phyloP scores from a whole-genome alignment of 352 stramenopile species.

The Phytophthora constricta region DNA sequence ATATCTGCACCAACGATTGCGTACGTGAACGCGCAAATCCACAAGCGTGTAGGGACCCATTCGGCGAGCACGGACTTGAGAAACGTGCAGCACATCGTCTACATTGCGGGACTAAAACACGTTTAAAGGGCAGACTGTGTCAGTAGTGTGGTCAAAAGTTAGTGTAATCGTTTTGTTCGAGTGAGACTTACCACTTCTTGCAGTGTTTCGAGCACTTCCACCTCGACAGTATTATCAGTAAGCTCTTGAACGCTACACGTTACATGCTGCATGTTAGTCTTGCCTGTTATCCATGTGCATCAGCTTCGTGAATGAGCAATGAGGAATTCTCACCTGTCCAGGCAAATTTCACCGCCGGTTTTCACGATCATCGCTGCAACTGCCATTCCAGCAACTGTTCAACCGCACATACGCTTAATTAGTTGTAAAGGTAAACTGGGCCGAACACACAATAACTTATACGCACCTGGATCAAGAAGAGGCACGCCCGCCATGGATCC shows the following conservation, averaged over 20 bases:
- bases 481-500: conserved; percentile 74
- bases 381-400: conserved; percentile 75
- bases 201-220: conserved; percentile 77
- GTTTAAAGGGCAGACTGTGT: not conserved
- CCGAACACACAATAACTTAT: not conserved
- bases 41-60: conserved; percentile 91
- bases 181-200: conserved; percentile 63
- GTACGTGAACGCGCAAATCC: conserved; percentile 84
- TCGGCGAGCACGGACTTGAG: conserved; percentile 79
- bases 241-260: conserved; percentile 73
- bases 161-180: not conserved
- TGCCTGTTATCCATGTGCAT: not conserved
- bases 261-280: not conserved
- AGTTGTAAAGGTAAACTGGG: too few relatives aligned
- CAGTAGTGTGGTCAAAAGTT: not conserved
- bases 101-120: conserved; percentile 70
- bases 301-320: not conserved
- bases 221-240: conserved; percentile 86
- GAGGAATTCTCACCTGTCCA: conserved; percentile 60
- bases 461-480: conserved; percentile 72
- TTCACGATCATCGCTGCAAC: conserved; percentile 92
- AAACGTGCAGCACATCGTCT: conserved; percentile 80
- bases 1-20: conserved; percentile 18
- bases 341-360: conserved; percentile 82
- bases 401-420: too few relatives aligned